phyloP scores from a whole-genome alignment of 73 alveolate genomes.

The Paramecium biaurelia region DNA sequence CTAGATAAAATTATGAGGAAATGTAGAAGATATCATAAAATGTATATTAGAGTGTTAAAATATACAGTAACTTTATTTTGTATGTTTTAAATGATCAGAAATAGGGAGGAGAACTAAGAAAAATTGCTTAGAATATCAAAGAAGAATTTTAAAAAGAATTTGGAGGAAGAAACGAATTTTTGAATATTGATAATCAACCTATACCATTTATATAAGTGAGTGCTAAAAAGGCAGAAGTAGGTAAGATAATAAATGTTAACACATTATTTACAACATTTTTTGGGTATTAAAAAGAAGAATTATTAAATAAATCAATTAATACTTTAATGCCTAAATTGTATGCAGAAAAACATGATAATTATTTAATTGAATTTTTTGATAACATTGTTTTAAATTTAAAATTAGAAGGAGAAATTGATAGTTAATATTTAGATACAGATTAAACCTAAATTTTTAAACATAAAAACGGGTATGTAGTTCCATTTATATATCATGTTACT shows the following conservation, averaged over 20 bases:
- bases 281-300: constrained; percentile 43
- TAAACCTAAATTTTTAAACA: constrained; percentile 15
- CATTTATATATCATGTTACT: constrained; percentile 22
- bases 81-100: constrained; percentile 86
- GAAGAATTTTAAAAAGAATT: neutral
- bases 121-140: constrained; percentile 64
- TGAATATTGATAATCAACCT: neutral
- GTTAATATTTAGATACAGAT: constrained; percentile 35
- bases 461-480: constrained; percentile 38
- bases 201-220: constrained; percentile 6
- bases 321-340: constrained; percentile 13
- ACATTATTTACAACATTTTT: constrained; percentile 23
- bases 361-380: neutral
- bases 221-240: neutral
- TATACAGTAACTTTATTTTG: constrained; percentile 80
- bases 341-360: constrained; percentile 32
- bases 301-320: constrained; percentile 12
- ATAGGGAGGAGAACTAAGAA: constrained; percentile 82
- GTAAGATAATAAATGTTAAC: neutral
- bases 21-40: constrained; percentile 81
- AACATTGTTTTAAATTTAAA: neutral
- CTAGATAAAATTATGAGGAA: constrained; percentile 76
- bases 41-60: constrained; percentile 73
- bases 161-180: neutral
- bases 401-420: neutral